phyloP scores from a whole-genome alignment of 257 asterid species.

The Scutellaria barbata region DNA sequence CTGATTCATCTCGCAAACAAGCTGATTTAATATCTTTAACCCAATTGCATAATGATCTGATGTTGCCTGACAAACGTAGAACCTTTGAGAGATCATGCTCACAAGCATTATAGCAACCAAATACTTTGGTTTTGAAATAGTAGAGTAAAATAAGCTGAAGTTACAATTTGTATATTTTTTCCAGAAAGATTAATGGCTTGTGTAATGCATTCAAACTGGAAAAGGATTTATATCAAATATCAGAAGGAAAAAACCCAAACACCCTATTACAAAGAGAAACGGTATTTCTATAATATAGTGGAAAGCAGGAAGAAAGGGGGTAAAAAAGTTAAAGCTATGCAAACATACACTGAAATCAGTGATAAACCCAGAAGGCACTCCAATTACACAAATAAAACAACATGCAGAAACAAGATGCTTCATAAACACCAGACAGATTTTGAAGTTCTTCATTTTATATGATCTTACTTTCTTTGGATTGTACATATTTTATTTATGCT shows the following conservation, averaged over 20 bases:
- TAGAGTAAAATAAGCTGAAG: slow-evolving; percentile 7
- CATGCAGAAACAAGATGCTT: slow-evolving; percentile 12
- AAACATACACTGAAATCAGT: slow-evolving; percentile 6
- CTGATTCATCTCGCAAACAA: slow-evolving; percentile 97
- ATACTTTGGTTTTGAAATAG: slow-evolving; percentile 8
- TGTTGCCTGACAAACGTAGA: slow-evolving; percentile 70
- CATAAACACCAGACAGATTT: neutral
- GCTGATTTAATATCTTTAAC: slow-evolving; percentile 92
- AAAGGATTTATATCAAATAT: neutral
- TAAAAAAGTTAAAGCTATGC: neutral
- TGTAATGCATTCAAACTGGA: neutral
- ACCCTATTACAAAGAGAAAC: neutral
- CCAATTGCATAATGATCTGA: slow-evolving; percentile 91
- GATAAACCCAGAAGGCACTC: neutral
- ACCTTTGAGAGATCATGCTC: slow-evolving; percentile 37
- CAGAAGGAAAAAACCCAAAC: neutral
- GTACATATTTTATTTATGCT: neutral
- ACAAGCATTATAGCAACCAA: slow-evolving; percentile 33
- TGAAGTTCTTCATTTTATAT: neutral
- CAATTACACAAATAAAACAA: slow-evolving; percentile 10
- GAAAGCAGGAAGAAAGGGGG: slow-evolving; percentile 22
- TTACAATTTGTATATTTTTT: slow-evolving; percentile 19
- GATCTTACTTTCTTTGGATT: neutral
- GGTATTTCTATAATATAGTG: neutral
- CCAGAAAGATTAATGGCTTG: slow-evolving; percentile 16